These are phyloP conservation scores for Amanita fuliginea DNA, from an alignment of 768 basidiomycete species.

Conservation along the genomic window DNA sequence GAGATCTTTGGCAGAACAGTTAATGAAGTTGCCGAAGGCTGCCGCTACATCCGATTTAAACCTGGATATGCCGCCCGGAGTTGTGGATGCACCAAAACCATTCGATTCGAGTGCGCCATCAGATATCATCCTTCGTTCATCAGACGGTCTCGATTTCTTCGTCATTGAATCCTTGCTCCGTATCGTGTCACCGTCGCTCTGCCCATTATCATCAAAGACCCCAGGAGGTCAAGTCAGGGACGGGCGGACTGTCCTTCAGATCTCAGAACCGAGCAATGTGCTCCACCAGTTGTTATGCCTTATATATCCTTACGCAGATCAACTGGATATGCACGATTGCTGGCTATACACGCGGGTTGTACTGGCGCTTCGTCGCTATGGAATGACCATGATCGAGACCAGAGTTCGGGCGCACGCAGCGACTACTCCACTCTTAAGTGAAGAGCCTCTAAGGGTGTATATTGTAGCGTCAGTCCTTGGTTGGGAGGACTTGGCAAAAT, in stretches of 20 bases:
- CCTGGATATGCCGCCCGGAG: no score
- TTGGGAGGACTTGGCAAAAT: background rate
- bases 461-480: background rate
- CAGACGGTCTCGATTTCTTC: constrained; percentile 20
- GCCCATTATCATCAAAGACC: constrained; percentile 14
- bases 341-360: background rate
- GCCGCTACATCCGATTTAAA: no score
- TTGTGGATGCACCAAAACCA: no score
- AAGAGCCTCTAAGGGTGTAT: background rate
- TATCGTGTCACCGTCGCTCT: constrained; percentile 19
- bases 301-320: background rate
- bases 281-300: constrained; percentile 6
- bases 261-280: constrained; percentile 8
- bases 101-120: constrained; percentile 2
- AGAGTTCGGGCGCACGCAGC: background rate
- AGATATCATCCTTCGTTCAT: constrained; percentile 16
- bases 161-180: constrained; percentile 17
- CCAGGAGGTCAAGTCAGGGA: background rate
- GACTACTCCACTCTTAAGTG: background rate
- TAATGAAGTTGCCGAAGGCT: background rate
- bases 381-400: background rate
- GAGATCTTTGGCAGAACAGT: background rate
- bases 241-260: constrained; percentile 2
- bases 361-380: background rate
- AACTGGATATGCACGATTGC: background rate